These are phyloP conservation scores for Aspergillus sp. DNA, from an alignment of 2,329 filamentous ascomycete species.

Conservation along the genomic window DNA sequence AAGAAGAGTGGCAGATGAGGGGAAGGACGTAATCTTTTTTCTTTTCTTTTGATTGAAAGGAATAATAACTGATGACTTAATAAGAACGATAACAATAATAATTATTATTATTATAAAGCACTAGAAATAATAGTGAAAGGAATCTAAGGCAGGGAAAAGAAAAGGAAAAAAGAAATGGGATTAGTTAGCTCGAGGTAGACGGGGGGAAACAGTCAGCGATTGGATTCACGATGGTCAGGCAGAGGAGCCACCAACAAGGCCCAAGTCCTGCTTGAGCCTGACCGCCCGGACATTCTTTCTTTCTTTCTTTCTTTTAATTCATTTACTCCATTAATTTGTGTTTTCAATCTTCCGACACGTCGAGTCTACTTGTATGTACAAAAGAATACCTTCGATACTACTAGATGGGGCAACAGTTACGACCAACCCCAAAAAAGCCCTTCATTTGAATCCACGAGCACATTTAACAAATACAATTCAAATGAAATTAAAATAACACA, in stretches of 20 bases:
- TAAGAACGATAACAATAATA: not conserved
- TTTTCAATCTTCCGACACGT: not conserved
- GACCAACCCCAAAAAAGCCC: not conserved
- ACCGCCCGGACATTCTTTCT: slow-evolving; percentile 3
- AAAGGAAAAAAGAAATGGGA: not conserved
- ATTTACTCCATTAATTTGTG: not conserved
- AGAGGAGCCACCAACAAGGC: not conserved
- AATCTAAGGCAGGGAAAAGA: not conserved
- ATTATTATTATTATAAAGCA: not conserved
- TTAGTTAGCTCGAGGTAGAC: not conserved
- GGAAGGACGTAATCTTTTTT: slow-evolving; percentile 6
- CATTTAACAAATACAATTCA: not conserved
- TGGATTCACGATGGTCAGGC: not conserved
- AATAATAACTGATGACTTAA: not conserved
- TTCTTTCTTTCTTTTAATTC: not conserved
- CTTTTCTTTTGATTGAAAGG: not conserved
- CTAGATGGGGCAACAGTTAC: not conserved
- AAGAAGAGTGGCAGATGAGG: slow-evolving; percentile 1
- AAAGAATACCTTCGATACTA: not conserved
- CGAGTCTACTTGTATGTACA: no score
- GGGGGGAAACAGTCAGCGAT: not conserved
- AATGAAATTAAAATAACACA: not conserved
- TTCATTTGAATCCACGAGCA: not conserved
- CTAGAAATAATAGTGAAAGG: not conserved
- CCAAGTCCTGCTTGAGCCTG: slow-evolving; percentile 1